Percentiles rank a stretch among this genome's conserved stretches.
phyloP scores from a whole-genome alignment of 352 stramenopile genomes.

The Globisporangium megalacanthum region DNA sequence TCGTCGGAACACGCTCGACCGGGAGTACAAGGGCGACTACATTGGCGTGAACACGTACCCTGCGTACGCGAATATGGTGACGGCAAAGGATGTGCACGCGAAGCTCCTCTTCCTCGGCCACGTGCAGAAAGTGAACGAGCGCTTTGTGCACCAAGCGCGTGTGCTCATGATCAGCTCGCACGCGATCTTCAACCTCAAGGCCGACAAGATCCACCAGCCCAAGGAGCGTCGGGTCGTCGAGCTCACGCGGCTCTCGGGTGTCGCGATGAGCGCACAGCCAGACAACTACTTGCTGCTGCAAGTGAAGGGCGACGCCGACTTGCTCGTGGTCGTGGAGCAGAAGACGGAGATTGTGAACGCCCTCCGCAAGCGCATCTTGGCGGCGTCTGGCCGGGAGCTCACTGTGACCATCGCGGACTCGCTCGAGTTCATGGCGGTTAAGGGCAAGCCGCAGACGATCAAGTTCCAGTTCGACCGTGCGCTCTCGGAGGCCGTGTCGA shows the following conservation, averaged over 20 bases:
- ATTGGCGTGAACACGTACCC: constrained; percentile 69
- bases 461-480: constrained; percentile 68
- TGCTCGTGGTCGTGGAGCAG: constrained; percentile 63
- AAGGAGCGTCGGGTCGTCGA: constrained; percentile 77
- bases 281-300: constrained; percentile 81
- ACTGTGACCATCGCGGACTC: constrained; percentile 59
- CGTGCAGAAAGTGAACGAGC: constrained; percentile 82
- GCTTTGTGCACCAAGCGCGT: constrained; percentile 71
- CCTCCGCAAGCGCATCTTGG: constrained; percentile 60
- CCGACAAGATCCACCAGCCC: constrained; percentile 76
- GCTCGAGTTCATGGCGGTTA: constrained; percentile 66
- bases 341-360: constrained; percentile 80
- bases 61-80: constrained; percentile 57
- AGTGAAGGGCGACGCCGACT: constrained; percentile 67
- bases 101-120: constrained; percentile 67
- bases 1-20: constrained; percentile 72
- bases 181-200: constrained; percentile 82
- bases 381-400: constrained; percentile 49
- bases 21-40: constrained; percentile 71
- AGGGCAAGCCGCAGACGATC: constrained; percentile 57
- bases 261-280: constrained; percentile 71
- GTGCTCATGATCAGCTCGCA: constrained; percentile 72
- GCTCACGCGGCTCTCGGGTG: constrained; percentile 42
- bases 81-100: constrained; percentile 37
- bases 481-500: constrained; percentile 50